Base-by-base conservation (phyloP, 208 protist species). In the Leishmania tropica region DNA sequence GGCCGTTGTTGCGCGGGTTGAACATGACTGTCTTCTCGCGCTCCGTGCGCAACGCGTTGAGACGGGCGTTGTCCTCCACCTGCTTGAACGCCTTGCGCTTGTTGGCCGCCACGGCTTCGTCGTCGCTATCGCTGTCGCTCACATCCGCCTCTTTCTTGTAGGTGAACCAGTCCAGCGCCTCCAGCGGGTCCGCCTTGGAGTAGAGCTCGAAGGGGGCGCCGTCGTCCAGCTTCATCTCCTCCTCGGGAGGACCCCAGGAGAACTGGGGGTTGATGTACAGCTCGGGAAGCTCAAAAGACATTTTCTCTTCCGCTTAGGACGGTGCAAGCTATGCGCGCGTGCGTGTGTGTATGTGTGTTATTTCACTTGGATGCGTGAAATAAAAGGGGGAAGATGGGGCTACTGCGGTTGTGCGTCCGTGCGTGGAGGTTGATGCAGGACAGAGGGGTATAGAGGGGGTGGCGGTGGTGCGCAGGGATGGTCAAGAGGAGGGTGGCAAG, bases 211-310 rank as follows among this genome's bases (percentile, higher is more conserved):
- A 91, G 15, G 84, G 70, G 70, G 87, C 76, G 8, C 88, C 90
- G 51, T 93, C 93, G 31, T 81, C 83, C 64, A 95, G 65, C 64
- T 87, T 83, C 73, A 96, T 90, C 89, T 96, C 92, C 65, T 83
- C 88, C 81, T 76, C 87, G 58, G 95, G 95, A 15, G 95, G 95
- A 19, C 95, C 95, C 95, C 95, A 98, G 51, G 89, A 81, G 78
- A 93, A 95, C 68, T 85, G 86, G 54, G 88, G 83, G 78, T 91
- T 94, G 53, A 95, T 85, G 85, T 94, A 90, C 80, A 94, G 78
- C 75, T 95, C 83, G 11, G 95, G 95, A 67, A 96, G 83, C 75
- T 92, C 88, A 80, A 95, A 97, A 24, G 87, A 35, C 94, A 97
- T 97, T 37, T 54, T 74, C 24, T 47, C 28, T 21, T 15, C 21